A percentile compares a stretch with the other conserved stretches of the same genome.
Conservation (phyloP, 805 yeast species). For the Barnettozyma sucrosica region DNA sequence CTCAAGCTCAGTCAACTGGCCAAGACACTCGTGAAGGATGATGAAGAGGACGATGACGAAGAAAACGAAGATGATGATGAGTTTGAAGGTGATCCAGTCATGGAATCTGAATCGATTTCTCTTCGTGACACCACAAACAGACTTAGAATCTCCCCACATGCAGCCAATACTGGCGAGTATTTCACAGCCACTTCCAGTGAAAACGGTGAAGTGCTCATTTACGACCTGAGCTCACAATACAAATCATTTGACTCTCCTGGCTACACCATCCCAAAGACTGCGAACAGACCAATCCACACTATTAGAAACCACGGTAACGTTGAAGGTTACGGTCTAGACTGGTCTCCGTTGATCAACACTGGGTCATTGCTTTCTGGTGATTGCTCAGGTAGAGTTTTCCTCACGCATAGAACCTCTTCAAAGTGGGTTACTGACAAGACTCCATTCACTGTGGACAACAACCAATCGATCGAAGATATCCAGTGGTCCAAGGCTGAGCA, state of each 20-base stretch:
- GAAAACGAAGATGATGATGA: constrained; percentile 72
- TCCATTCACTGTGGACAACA: constrained; percentile 58
- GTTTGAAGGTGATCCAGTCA: constrained; percentile 71
- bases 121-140: constrained; percentile 84
- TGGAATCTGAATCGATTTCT: constrained; percentile 79
- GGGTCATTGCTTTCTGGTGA: constrained; percentile 90
- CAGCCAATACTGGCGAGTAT: constrained; percentile 68
- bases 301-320: constrained; percentile 82
- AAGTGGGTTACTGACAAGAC: constrained; percentile 83
- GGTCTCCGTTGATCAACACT: constrained; percentile 81
- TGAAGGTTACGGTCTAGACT: constrained; percentile 96
- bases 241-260: constrained; percentile 90
- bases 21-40: constrained; percentile 83
- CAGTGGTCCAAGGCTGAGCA: constrained; percentile 93
- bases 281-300: constrained; percentile 78
- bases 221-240: constrained; percentile 73
- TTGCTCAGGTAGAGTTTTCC: constrained; percentile 72
- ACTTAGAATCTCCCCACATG: constrained; percentile 75
- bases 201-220: constrained; percentile 82
- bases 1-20: constrained; percentile 77
- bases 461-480: constrained; percentile 86
- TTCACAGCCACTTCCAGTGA: constrained; percentile 86
- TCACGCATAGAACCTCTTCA: constrained; percentile 70
- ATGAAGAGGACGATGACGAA: constrained; percentile 68
- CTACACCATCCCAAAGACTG: constrained; percentile 64